Evolutionary conservation across 78 protist genomes (phyloP).

Genomic region (Dictyostelium intermedium): DNA sequence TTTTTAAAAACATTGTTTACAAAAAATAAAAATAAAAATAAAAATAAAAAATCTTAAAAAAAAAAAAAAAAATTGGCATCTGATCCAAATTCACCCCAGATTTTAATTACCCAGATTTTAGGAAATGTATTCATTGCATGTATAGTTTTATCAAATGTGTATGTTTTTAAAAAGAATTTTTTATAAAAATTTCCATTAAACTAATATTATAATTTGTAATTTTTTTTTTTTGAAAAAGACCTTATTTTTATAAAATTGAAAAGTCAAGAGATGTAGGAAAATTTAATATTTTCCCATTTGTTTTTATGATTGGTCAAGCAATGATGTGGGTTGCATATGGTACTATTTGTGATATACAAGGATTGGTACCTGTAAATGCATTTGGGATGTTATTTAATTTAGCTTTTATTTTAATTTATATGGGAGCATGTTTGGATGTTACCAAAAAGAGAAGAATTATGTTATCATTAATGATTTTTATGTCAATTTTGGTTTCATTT

Average conservation of each 20-base stretch:
- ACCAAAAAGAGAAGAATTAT: background rate
- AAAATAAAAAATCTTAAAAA: background rate
- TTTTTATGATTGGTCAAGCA: background rate
- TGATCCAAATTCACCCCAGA: background rate
- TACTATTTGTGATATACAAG: background rate
- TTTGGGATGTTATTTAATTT: slow-evolving; percentile 9
- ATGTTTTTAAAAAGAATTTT: background rate
- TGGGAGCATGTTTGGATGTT: background rate
- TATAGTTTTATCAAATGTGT: background rate
- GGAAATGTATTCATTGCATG: slow-evolving; percentile 1
- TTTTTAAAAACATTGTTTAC: background rate
- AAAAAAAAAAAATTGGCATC: background rate
- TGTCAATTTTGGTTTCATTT: background rate
- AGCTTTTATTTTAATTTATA: background rate
- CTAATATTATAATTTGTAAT: background rate
- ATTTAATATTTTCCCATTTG: slow-evolving; percentile 23
- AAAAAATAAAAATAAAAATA: background rate
- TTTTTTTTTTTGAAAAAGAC: background rate
- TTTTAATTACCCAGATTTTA: background rate
- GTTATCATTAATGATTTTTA: background rate
- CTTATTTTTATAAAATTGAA: slow-evolving; percentile 17
- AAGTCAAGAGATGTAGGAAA: background rate
- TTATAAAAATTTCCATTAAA: background rate
- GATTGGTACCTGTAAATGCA: background rate
- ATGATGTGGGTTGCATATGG: slow-evolving; percentile 29